Base-by-base conservation (phyloP, 2,329 filamentous ascomycete species). In the Neurospora crassa region DNA sequence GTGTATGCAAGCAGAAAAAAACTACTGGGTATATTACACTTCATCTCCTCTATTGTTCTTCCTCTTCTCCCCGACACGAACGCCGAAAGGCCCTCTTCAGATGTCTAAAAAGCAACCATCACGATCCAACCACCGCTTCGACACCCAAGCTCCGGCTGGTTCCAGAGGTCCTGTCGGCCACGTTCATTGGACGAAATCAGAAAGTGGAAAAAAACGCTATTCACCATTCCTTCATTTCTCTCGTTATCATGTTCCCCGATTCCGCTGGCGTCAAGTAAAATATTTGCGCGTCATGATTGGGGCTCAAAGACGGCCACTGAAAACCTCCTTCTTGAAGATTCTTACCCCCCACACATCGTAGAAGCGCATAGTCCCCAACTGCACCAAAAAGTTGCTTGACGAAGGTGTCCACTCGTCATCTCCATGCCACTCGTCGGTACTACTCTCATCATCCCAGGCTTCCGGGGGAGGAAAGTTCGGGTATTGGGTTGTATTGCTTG, bases 311-410 rank as follows among this genome's bases (percentile, higher is more conserved):
- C 80, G 78, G 1, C 83, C 84, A 29, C 74, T 74, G 41, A 84
- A 80, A 68, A 89, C 78, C 76, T 89, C 86, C 78, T 88, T 89
- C 75, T 86, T 83, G 74, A 89, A 90, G 68, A 90, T 89, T 73
- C 82, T 82, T 43, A 89, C 82, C 0, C 82, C 86, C 73, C 74
- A 79, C 6, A 85, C 78, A 67, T 86, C 83, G 68, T 81, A 83
- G 72, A 85, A 85, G 7, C 78, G 77, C 10, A 83, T 75, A 3
- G 77, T 78, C 20, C 84, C 81, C 2, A 82, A 72, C 8, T 81
- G 78, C 72, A 83, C 80, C 7, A 84, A 18, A 4, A 8, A 16
- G 3, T 14, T 59, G 20, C 20, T 77, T 72, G 79, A 82, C 42
- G 74, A 72, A 16, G 71, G 68, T 3, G 53, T 47, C 3, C 70